Evolutionary conservation across 2,329 filamentous ascomycete species (phyloP).

Genomic region (Aspergillus sp.): DNA sequence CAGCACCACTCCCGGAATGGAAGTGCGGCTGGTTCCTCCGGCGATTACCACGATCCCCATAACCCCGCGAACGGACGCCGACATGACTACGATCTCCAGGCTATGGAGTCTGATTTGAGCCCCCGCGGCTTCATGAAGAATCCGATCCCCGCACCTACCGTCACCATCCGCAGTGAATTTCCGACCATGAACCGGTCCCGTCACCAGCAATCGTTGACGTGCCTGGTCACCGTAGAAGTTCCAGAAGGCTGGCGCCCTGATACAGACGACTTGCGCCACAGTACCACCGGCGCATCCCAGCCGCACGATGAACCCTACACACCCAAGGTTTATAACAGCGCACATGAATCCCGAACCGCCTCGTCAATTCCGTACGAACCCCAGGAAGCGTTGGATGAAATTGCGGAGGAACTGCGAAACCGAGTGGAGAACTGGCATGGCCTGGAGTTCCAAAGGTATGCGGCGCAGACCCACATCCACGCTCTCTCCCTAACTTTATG

Average conservation of each 20-base stretch:
- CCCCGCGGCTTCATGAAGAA: constrained; percentile 72
- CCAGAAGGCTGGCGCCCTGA: constrained; percentile 86
- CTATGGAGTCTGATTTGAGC: constrained; percentile 83
- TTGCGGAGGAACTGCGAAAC: constrained; percentile 77
- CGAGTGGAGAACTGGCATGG: constrained; percentile 99
- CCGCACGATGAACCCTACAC: constrained; percentile 54
- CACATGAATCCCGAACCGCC: constrained; percentile 38
- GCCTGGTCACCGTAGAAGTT: constrained; percentile 89
- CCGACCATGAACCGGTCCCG: constrained; percentile 88
- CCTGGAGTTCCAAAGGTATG: constrained; percentile 78
- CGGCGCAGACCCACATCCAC: not conserved
- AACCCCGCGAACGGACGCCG: constrained; percentile 67
- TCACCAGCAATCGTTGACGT: constrained; percentile 92
- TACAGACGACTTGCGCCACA: constrained; percentile 68
- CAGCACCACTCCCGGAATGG: constrained; percentile 69
- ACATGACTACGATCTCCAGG: constrained; percentile 93
- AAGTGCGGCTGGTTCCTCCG: constrained; percentile 72
- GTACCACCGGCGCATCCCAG: constrained; percentile 51
- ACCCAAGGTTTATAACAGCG: constrained; percentile 45
- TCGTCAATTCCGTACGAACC: constrained; percentile 72
- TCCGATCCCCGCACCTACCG: constrained; percentile 82
- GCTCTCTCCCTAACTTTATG: constrained; percentile 5
- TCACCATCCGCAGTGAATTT: constrained; percentile 96
- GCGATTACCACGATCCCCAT: constrained; percentile 74
- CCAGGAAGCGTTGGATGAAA: constrained; percentile 73